These are phyloP conservation scores for Sclerotinia subarctica DNA, from an alignment of 2,329 filamentous ascomycete species.

Conservation along the genomic window DNA sequence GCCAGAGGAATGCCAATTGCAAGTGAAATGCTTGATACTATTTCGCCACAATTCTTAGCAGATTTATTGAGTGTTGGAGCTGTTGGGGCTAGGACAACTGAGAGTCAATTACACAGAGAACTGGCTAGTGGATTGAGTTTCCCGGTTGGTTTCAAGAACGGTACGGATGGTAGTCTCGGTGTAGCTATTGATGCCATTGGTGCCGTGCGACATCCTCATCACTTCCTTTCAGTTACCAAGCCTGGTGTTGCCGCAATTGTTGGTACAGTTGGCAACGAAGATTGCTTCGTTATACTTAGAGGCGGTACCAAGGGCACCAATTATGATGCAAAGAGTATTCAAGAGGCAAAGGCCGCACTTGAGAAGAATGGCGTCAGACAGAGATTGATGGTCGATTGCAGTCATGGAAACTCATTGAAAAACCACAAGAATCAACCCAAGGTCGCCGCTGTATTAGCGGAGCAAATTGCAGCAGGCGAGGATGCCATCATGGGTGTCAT, in stretches of 20 bases:
- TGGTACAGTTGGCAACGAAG: constrained; percentile 89
- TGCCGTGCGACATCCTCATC: constrained; percentile 85
- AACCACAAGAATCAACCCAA: constrained; percentile 97
- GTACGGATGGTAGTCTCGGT: constrained; percentile 84
- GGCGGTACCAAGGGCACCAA: constrained; percentile 93
- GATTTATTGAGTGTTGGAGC: constrained; percentile 90
- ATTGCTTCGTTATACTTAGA: constrained; percentile 94
- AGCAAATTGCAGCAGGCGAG: constrained; percentile 84
- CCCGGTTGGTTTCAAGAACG: constrained; percentile 99
- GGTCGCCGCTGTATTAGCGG: constrained; percentile 76
- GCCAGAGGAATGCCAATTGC: constrained; percentile 92
- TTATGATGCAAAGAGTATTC: constrained; percentile 82
- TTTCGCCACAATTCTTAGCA: constrained; percentile 93
- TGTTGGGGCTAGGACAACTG: constrained; percentile 92
- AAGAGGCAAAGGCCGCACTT: constrained; percentile 76
- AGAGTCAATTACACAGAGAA: constrained; percentile 93
- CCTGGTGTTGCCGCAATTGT: constrained; percentile 93
- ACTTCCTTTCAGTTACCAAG: constrained; percentile 97
- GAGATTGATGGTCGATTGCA: constrained; percentile 96
- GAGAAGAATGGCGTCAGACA: constrained; percentile 69
- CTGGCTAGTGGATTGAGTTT: constrained; percentile 90
- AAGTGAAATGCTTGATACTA: constrained; percentile 97
- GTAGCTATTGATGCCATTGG: constrained; percentile 96
- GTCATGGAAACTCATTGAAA: constrained; percentile 93
- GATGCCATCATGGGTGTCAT: constrained; percentile 89